Conservation (phyloP, 2,329 filamentous ascomycete species). For the Aureobasidium sp. region DNA sequence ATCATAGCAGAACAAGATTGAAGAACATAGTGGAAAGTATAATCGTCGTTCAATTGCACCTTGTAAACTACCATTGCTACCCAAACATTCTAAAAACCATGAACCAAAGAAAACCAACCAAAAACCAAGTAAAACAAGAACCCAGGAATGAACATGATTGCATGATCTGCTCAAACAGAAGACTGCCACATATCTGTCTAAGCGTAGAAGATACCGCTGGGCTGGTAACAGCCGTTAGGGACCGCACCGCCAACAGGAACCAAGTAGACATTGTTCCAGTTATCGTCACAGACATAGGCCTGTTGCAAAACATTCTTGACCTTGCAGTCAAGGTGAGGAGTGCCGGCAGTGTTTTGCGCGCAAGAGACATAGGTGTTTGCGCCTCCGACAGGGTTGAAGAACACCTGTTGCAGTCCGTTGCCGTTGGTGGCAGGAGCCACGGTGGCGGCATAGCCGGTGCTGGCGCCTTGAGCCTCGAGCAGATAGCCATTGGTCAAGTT, state of each 20-base stretch:
- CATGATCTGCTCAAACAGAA: no score
- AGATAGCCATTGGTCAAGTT: background rate
- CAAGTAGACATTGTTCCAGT: background rate
- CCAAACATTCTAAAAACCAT: no score
- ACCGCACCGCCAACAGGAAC: background rate
- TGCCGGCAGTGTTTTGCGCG: background rate
- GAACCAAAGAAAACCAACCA: no score
- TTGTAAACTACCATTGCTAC: no score
- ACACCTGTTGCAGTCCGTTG: background rate
- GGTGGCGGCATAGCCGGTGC: background rate
- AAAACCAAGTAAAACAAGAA: no score
- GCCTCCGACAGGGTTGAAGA: background rate
- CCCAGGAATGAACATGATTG: no score
- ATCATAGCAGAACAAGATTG: no score
- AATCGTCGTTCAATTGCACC: no score
- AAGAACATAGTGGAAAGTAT: no score
- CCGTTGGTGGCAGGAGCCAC: background rate
- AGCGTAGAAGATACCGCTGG: background rate
- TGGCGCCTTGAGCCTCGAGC: background rate
- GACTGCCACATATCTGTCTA: background rate
- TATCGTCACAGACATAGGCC: background rate
- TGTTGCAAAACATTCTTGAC: background rate
- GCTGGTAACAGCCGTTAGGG: background rate
- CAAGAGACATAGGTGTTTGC: background rate
- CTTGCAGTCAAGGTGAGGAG: background rate